phyloP scores from a whole-genome alignment of 2,329 filamentous ascomycete genomes.

The Coniochaeta sp. region DNA sequence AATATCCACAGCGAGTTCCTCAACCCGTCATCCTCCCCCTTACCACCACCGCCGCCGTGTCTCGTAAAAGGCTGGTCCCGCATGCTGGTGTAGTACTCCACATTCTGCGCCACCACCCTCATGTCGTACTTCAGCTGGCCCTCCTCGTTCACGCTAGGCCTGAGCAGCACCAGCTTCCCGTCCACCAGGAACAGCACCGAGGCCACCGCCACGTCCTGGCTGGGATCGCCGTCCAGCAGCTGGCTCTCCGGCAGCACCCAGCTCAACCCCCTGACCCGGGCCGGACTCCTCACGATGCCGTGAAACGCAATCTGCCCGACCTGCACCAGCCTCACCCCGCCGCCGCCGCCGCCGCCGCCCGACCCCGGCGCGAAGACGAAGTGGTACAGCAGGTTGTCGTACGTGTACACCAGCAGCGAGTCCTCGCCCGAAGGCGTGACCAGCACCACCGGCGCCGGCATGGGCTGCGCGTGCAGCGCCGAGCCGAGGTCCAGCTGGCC shows the following conservation, averaged over 20 bases:
- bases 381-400: slow-evolving; percentile 92
- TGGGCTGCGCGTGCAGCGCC: slow-evolving; percentile 66
- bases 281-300: slow-evolving; percentile 89
- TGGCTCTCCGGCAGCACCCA: slow-evolving; percentile 94
- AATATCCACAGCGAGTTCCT: slow-evolving; percentile 92
- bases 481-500: slow-evolving; percentile 65
- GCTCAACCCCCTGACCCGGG: slow-evolving; percentile 83
- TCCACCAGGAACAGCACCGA: slow-evolving; percentile 96
- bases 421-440: slow-evolving; percentile 87
- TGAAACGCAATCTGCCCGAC: slow-evolving; percentile 98
- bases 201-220: slow-evolving; percentile 87
- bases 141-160: slow-evolving; percentile 74
- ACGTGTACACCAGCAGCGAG: slow-evolving; percentile 91
- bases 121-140: slow-evolving; percentile 95
- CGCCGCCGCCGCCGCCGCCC: slow-evolving; percentile 15
- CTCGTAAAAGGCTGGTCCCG: slow-evolving; percentile 62
- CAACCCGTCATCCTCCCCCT: slow-evolving; percentile 38
- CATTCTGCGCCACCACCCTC: slow-evolving; percentile 90
- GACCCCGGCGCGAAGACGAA: slow-evolving; percentile 74
- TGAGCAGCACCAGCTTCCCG: slow-evolving; percentile 86
- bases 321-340: slow-evolving; percentile 69
- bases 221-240: slow-evolving; percentile 82
- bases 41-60: not conserved
- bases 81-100: slow-evolving; percentile 92
- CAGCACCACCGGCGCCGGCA: slow-evolving; percentile 82